Conservation (phyloP, 2,329 filamentous ascomycete genomes). For the Lasiodiplodia citricola region DNA sequence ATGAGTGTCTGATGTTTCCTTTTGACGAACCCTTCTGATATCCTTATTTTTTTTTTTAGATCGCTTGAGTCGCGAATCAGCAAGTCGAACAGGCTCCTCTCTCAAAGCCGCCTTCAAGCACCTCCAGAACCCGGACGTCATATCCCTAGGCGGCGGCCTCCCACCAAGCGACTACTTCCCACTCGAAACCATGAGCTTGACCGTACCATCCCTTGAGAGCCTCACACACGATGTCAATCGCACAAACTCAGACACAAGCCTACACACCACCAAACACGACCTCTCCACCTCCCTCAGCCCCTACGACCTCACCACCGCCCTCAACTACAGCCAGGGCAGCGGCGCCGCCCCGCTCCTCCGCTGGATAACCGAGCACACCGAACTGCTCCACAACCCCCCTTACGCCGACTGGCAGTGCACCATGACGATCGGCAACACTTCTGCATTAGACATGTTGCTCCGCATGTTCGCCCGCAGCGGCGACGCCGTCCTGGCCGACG, state of each 20-base stretch:
- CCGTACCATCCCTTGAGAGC: conserved; percentile 69
- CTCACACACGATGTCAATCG: conserved; percentile 42
- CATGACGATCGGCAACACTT: conserved; percentile 85
- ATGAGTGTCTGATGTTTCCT: neutral
- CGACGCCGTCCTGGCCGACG: conserved; percentile 83
- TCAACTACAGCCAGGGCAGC: conserved; percentile 90
- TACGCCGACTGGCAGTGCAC: conserved; percentile 90
- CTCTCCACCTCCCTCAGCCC: conserved; percentile 65
- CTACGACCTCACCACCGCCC: conserved; percentile 80
- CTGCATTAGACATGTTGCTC: conserved; percentile 79
- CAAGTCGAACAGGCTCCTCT: neutral
- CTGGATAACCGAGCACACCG: conserved; percentile 93
- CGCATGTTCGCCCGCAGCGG: conserved; percentile 79
- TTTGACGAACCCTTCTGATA: neutral
- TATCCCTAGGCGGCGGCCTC: conserved; percentile 90
- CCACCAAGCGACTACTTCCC: conserved; percentile 92
- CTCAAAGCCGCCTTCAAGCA: conserved; percentile 82
- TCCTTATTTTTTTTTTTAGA: neutral
- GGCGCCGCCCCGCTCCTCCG: conserved; percentile 89
- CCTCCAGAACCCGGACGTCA: conserved; percentile 80
- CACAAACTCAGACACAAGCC: conserved; percentile 54
- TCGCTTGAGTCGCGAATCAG: neutral
- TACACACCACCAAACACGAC: conserved; percentile 84
- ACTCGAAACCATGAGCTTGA: conserved; percentile 76
- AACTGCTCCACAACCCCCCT: conserved; percentile 83